phyloP scores from a whole-genome alignment of 768 basidiomycete species.

The Leccinum pellstonianum region DNA sequence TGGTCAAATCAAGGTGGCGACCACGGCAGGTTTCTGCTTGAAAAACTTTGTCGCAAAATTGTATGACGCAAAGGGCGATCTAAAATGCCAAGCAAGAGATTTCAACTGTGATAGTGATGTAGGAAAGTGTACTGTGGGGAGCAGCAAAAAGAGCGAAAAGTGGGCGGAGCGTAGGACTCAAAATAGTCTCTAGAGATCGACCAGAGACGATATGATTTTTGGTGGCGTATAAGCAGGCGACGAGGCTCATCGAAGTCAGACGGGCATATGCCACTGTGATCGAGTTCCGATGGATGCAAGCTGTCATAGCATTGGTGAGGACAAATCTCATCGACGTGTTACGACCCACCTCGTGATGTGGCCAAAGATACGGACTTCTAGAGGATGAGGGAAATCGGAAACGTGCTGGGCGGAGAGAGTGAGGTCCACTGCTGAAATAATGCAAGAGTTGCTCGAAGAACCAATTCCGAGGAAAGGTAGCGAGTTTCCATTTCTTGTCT shows the following conservation, averaged over 20 bases:
- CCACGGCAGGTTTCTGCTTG: conserved; percentile 41
- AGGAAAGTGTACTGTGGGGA: conserved; percentile 39
- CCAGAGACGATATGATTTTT: conserved; percentile 50
- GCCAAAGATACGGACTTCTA: too few relatives aligned
- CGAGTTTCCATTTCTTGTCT: too few relatives aligned
- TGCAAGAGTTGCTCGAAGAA: too few relatives aligned
- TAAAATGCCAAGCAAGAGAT: conserved; percentile 51
- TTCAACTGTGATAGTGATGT: conserved; percentile 44
- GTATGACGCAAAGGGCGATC: conserved; percentile 46
- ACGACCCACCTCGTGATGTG: too few relatives aligned
- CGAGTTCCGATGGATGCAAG: neutral
- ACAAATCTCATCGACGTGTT: too few relatives aligned
- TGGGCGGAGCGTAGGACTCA: conserved; percentile 41
- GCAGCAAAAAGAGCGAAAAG: conserved; percentile 35
- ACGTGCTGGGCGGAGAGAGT: too few relatives aligned
- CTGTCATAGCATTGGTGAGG: too few relatives aligned
- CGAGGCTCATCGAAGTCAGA: conserved; percentile 21
- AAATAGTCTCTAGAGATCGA: conserved; percentile 8
- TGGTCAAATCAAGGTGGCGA: conserved; percentile 37
- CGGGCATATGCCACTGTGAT: neutral
- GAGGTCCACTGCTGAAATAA: too few relatives aligned
- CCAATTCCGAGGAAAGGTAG: too few relatives aligned
- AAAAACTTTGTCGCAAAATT: conserved; percentile 26
- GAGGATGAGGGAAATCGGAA: too few relatives aligned
- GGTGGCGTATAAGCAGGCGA: conserved; percentile 40